Base-by-base conservation (phyloP, 257 asterid species). In the Ilex asprella region DNA sequence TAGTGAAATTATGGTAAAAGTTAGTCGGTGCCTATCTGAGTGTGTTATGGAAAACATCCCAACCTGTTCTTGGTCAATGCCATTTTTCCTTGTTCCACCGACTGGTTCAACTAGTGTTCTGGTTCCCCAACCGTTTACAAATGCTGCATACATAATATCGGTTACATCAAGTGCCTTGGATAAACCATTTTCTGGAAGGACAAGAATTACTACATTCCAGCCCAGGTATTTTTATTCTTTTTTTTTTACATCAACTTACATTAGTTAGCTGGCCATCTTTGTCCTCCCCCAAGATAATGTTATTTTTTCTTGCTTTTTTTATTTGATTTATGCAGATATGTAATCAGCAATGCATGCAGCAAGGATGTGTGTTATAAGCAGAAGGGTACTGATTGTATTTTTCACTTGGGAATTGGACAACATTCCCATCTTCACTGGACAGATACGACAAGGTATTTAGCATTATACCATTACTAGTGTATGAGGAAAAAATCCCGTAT, bases 271-370 rank as follows among this genome's bases (percentile, higher is more conserved):
- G 27, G 27, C 27, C 27, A 21, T 21, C 27, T 21, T 21, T 21
- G 27, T 21, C 27, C 27, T 21, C 27, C 27, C 27, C 27, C 27
- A 21, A 21, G 27, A 21, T 21, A 21, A 21, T 21, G 16, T 15
- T 10, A 16, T 30, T 32, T 32, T 35, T 49, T 14, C 35, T 41
- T 43, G 29, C 16, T 46, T 52, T 57, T 55, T 29, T 31, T 32
- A 29, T 58, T 60, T 59, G 63, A 60, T 57, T 73, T 73, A 60
- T 64, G 55, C 90, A 92, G 99, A 77, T 92, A 83, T 65, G 86
- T 92, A 74, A 83, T 92, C 76, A 86, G 94, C 70, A 92, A 92
- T 81, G 95, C 97, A 56, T 86, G 97, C 83, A 62, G 87, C 77
- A 92, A 85, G 74, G 82, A 70, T 44, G 65, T 92, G 75, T 79